Evolutionary conservation across 352 stramenopile genomes (phyloP), one percentile per base, ranked within the genome.

Genomic region (Phytophthora megakarya): DNA sequence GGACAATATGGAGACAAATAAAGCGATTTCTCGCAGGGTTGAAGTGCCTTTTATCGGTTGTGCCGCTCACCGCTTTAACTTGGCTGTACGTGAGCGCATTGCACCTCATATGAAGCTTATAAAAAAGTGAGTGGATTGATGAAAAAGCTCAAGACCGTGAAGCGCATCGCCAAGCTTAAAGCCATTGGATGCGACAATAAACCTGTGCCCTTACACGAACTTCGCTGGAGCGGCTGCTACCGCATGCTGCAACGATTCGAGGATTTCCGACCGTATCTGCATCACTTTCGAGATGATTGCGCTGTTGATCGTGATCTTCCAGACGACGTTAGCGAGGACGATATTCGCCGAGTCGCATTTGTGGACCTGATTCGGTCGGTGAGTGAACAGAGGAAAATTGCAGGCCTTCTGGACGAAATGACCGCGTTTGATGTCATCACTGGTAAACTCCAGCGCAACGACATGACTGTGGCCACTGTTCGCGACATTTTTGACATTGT

Each of bases 1-100:
- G 5, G 56, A 61, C 28, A 64, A 64, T 22, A 51, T 56, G 45
- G 37, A 56, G 15, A 48, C 54, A 19, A 54, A 57, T 15, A 51
- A 46, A 35, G 43, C 40, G 0, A 61, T 61, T 11, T 32, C 43
- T 10, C 53, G 32, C 3, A 2, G 53, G 1, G 26, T 52, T 6
- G 4, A 47, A 1, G 19, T 18, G 10, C 46, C 39, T 32, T 15
- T 62, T 2, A 28, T 65, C 1, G 33, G 58, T 7, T 55, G 58
- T 18, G 48, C 48, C 9, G 32, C 48, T 1, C 58, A 55, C 18
- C 58, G 48, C 16, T 60, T 66, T 16, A 66, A 60, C 30, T 40
- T 59, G 13, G 48, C 58, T 2, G 45, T 63, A 15, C 44, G 38
- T 1, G 13, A 47, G 3, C 23, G 46, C 2, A 6, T 55, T 5